A percentile compares a stretch with the other conserved stretches of the same genome.
These are phyloP conservation scores for Austroboletus niveus DNA, from an alignment of 1,284 basidiomycete species.

Conservation along the genomic window DNA sequence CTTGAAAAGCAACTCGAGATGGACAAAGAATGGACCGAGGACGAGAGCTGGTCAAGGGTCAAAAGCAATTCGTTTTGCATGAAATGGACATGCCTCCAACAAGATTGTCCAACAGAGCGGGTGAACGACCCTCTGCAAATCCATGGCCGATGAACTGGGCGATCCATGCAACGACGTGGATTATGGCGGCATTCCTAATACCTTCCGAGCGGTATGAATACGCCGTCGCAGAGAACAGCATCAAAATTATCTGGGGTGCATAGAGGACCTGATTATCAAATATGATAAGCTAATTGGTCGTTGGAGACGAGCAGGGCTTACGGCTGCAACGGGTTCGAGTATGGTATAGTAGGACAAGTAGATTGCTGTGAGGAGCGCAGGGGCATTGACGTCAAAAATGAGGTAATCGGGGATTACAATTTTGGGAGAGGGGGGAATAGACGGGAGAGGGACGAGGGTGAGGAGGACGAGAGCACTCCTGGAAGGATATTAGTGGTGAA, in stretches of 20 bases:
- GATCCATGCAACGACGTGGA: slow-evolving; percentile 73
- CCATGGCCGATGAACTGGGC: slow-evolving; percentile 87
- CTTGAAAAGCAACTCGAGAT: slow-evolving; percentile 79
- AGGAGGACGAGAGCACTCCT: slow-evolving; percentile 68
- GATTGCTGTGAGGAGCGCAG: slow-evolving; percentile 52
- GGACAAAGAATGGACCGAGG: slow-evolving; percentile 91
- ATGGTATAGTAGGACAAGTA: slow-evolving; percentile 74
- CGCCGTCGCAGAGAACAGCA: slow-evolving; percentile 54
- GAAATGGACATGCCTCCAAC: slow-evolving; percentile 60
- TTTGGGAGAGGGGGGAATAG: slow-evolving; percentile 50
- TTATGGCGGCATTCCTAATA: slow-evolving; percentile 43
- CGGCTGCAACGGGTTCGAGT: slow-evolving; percentile 78
- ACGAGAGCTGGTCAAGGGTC: slow-evolving; percentile 61
- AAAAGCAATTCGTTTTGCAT: slow-evolving; percentile 4
- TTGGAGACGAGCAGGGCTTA: slow-evolving; percentile 41
- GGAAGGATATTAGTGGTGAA: slow-evolving; percentile 5
- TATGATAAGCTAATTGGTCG: background rate
- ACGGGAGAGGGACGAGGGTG: slow-evolving; percentile 43
- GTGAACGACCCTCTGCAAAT: slow-evolving; percentile 77
- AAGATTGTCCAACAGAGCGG: slow-evolving; percentile 83
- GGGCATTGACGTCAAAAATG: slow-evolving; percentile 64
- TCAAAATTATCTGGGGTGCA: slow-evolving; percentile 54
- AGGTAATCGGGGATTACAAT: slow-evolving; percentile 62
- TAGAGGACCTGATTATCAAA: slow-evolving; percentile 52
- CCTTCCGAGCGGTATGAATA: slow-evolving; percentile 50